These are phyloP conservation scores for Barnettozyma californica DNA, from an alignment of 805 yeast species.

Conservation along the genomic window DNA sequence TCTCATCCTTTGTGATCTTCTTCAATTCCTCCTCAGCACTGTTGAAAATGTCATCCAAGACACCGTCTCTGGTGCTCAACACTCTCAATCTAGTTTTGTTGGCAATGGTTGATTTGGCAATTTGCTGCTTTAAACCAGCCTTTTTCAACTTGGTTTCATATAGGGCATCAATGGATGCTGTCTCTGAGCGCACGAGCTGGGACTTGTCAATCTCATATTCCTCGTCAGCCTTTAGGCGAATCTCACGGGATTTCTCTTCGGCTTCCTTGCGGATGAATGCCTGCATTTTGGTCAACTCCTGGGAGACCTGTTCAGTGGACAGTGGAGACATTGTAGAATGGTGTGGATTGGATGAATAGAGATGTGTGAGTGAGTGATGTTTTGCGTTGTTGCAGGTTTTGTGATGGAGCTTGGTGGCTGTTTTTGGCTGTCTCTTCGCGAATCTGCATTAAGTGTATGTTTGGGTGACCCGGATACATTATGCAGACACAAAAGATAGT, in stretches of 20 bases:
- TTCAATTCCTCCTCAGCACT: conserved; percentile 61
- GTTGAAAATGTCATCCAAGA: conserved; percentile 68
- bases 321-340: conserved; percentile 1
- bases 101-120: conserved; percentile 89
- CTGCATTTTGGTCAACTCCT: conserved; percentile 93
- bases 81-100: conserved; percentile 93
- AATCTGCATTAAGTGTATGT: neutral
- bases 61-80: conserved; percentile 78
- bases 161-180: conserved; percentile 75
- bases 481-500: neutral
- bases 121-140: conserved; percentile 89
- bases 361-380: neutral
- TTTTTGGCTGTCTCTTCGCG: neutral
- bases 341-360: neutral
- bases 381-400: too few species aligned
- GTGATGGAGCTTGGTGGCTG: neutral
- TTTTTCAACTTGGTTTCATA: conserved; percentile 85
- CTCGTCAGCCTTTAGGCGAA: conserved; percentile 92
- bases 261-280: conserved; percentile 99
- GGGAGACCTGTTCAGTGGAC: conserved; percentile 4
- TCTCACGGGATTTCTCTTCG: conserved; percentile 96
- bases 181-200: conserved; percentile 87
- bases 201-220: conserved; percentile 98
- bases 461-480: neutral
- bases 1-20: conserved; percentile 47